These are phyloP conservation scores for Ophidiomyces ophidiicola DNA, from an alignment of 2,329 filamentous ascomycete genomes.

Conservation along the genomic window DNA sequence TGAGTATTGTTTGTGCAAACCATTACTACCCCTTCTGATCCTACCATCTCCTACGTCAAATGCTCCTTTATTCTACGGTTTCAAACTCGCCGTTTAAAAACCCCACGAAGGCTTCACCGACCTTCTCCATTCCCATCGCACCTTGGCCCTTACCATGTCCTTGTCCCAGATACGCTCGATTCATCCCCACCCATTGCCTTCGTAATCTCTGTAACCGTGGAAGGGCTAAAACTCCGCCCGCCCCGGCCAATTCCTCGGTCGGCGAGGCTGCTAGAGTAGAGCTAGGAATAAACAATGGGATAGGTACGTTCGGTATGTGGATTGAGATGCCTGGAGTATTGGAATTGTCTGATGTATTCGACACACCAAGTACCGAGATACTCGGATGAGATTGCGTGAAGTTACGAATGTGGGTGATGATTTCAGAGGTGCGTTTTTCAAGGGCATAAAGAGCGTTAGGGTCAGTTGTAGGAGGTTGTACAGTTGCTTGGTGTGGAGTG, in stretches of 20 bases:
- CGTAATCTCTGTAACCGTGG: constrained; percentile 34
- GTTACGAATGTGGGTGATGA: constrained; percentile 31
- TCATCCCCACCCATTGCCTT: constrained; percentile 37
- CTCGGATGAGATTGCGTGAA: constrained; percentile 31
- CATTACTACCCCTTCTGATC: too few relatives aligned
- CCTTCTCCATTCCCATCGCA: constrained; percentile 24
- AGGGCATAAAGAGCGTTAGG: constrained; percentile 33
- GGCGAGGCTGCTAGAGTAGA: constrained; percentile 27
- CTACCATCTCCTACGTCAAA: too few relatives aligned
- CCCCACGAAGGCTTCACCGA: constrained; percentile 35
- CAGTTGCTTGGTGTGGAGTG: constrained; percentile 32
- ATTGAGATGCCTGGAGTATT: constrained; percentile 24
- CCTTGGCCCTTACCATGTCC: constrained; percentile 27
- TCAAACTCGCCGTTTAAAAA: constrained; percentile 36
- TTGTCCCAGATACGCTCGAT: constrained; percentile 29
- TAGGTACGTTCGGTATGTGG: constrained; percentile 23
- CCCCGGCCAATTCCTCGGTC: constrained; percentile 33
- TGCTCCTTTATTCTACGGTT: constrained; percentile 16
- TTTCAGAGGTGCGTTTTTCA: constrained; percentile 33
- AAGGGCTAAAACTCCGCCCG: constrained; percentile 30
- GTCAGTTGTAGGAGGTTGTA: constrained; percentile 29
- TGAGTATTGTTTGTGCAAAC: too few relatives aligned
- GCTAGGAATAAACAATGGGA: constrained; percentile 27
- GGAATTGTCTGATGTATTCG: constrained; percentile 9
- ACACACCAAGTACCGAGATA: constrained; percentile 23